These are phyloP conservation scores for Macadamia integrifolia DNA, from an alignment of 164 flowering plant genomes.

Conservation along the genomic window DNA sequence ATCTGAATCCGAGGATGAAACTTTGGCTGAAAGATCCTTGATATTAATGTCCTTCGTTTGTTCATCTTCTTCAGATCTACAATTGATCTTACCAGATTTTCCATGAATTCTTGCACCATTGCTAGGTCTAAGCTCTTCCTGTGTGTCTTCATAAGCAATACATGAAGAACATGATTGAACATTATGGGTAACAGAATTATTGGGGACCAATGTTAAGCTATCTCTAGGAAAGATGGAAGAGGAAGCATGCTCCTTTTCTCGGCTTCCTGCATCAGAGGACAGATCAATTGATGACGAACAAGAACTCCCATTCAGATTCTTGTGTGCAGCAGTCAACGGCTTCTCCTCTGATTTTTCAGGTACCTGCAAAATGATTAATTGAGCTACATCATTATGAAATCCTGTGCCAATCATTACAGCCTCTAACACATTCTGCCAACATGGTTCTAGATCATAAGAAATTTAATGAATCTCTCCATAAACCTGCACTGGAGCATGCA, in stretches of 20 bases:
- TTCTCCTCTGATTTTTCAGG: slow-evolving; percentile 16
- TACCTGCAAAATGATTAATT: slow-evolving; percentile 14
- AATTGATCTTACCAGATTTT: slow-evolving; percentile 12
- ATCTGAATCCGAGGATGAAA: slow-evolving; percentile 11
- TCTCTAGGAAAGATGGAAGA: slow-evolving; percentile 19
- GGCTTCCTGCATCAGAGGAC: slow-evolving; percentile 39
- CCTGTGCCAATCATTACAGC: slow-evolving; percentile 15
- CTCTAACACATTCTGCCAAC: slow-evolving; percentile 30
- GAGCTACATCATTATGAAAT: slow-evolving; percentile 14
- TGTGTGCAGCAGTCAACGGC: slow-evolving; percentile 8
- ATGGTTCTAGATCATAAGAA: background rate
- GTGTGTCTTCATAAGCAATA: slow-evolving; percentile 16
- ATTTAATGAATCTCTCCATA: too few species aligned
- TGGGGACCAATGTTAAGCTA: slow-evolving; percentile 9
- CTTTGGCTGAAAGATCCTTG: slow-evolving; percentile 7
- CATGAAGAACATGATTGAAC: slow-evolving; percentile 29
- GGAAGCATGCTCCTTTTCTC: slow-evolving; percentile 26
- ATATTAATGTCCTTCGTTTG: slow-evolving; percentile 9
- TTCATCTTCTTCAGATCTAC: slow-evolving; percentile 7
- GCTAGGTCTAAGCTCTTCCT: slow-evolving; percentile 16
- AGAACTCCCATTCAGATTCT: slow-evolving; percentile 22
- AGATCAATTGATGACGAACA: slow-evolving; percentile 45
- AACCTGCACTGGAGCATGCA: too few species aligned
- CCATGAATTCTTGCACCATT: slow-evolving; percentile 17
- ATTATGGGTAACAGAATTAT: slow-evolving; percentile 11